phyloP scores from a whole-genome alignment of 1,284 basidiomycete species.

The Cystobasidium sp. region DNA sequence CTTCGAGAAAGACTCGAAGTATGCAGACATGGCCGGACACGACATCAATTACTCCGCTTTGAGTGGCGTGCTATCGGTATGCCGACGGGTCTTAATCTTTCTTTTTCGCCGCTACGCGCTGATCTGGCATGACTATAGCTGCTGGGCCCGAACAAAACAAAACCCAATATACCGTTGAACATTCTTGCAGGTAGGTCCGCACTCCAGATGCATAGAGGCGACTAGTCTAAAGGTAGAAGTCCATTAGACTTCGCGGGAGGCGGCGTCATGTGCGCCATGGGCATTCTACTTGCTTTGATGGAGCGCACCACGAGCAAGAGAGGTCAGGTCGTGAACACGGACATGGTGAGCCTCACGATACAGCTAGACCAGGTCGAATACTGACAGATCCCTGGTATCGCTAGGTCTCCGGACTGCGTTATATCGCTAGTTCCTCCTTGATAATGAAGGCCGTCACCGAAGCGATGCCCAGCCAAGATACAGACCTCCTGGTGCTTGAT shows the following conservation, averaged over 20 bases:
- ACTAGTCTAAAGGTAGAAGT: not conserved
- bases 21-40: slow-evolving; percentile 61
- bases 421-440: slow-evolving; percentile 72
- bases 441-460: slow-evolving; percentile 60
- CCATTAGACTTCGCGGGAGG: slow-evolving; percentile 79
- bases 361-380: not conserved
- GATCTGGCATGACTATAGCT: slow-evolving; percentile 60
- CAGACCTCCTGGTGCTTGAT: slow-evolving; percentile 71
- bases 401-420: slow-evolving; percentile 77
- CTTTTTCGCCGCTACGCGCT: not conserved
- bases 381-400: not conserved
- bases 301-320: slow-evolving; percentile 66
- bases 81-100: slow-evolving; percentile 49
- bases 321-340: slow-evolving; percentile 75
- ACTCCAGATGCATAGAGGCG: not conserved
- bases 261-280: slow-evolving; percentile 71
- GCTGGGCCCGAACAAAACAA: slow-evolving; percentile 65
- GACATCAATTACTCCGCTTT: slow-evolving; percentile 86
- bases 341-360: slow-evolving; percentile 66
- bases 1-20: slow-evolving; percentile 54
- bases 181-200: slow-evolving; percentile 59
- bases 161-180: slow-evolving; percentile 71
- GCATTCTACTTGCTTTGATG: slow-evolving; percentile 74
- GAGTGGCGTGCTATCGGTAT: slow-evolving; percentile 73
- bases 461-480: slow-evolving; percentile 58